These are phyloP conservation scores for Candida silvicultrix DNA, from an alignment of 805 yeast species.

Conservation along the genomic window DNA sequence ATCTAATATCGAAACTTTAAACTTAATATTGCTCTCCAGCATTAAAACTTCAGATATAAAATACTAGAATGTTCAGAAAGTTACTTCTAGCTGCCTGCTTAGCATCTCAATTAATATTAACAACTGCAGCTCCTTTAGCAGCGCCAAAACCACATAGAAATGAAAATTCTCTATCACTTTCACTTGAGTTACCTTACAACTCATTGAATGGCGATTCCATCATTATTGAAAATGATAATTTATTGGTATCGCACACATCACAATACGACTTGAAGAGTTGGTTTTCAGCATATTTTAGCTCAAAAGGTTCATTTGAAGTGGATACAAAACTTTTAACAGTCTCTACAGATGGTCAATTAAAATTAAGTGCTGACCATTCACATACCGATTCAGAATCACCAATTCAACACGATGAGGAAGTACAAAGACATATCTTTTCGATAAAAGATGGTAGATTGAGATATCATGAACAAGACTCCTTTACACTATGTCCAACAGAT, in stretches of 20 bases:
- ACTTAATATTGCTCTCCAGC: no score
- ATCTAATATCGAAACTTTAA: neutral
- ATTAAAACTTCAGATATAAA: no score
- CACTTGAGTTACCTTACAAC: neutral
- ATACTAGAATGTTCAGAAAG: neutral
- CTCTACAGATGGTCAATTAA: neutral
- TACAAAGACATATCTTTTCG: neutral
- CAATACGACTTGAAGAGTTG: neutral
- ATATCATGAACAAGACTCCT: neutral
- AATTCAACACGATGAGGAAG: neutral
- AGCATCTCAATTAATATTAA: neutral
- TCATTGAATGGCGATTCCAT: neutral
- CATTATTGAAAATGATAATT: neutral
- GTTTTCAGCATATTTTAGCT: neutral
- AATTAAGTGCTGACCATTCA: neutral
- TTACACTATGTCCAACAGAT: neutral
- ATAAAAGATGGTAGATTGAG: neutral
- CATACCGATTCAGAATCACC: neutral
- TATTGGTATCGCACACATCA: neutral
- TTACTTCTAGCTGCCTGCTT: neutral
- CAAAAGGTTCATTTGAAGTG: neutral
- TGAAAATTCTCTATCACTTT: neutral
- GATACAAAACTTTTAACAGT: neutral
- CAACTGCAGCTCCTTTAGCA: neutral
- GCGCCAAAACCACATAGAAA: neutral